These are phyloP conservation scores for Parafenestella ontariensis DNA, from an alignment of 2,329 filamentous ascomycete species.

Conservation along the genomic window DNA sequence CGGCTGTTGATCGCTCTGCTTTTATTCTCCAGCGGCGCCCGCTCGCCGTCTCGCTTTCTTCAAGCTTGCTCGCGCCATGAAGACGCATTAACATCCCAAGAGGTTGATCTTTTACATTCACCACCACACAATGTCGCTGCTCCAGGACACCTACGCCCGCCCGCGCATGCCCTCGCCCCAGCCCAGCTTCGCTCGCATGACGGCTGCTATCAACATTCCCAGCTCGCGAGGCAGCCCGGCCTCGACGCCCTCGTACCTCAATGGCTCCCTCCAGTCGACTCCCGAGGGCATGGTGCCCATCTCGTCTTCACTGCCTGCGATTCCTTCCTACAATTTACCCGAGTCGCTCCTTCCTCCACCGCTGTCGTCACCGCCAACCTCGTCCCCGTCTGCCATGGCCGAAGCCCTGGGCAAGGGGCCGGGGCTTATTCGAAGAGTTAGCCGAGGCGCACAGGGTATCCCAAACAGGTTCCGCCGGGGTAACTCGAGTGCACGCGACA, in stretches of 20 bases:
- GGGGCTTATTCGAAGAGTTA: conserved; percentile 81
- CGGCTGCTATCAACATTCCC: conserved; percentile 44
- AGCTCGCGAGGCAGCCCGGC: conserved; percentile 51
- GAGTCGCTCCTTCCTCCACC: conserved; percentile 70
- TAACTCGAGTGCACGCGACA: conserved; percentile 76
- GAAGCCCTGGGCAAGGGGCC: conserved; percentile 68
- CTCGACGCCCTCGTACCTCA: conserved; percentile 51
- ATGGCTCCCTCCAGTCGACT: conserved; percentile 70
- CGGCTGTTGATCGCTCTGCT: conserved; percentile 32
- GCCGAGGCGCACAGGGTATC: conserved; percentile 77
- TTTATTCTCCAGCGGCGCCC: conserved; percentile 35
- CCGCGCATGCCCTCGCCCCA: conserved; percentile 44
- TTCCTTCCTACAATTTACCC: conserved; percentile 70
- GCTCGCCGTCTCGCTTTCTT: conserved; percentile 27
- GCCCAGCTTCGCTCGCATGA: conserved; percentile 38
- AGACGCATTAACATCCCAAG: conserved; percentile 27
- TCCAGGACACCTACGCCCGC: conserved; percentile 37
- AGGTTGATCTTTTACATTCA: conserved; percentile 16
- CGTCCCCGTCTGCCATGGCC: conserved; percentile 64
- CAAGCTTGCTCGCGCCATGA: conserved; percentile 32
- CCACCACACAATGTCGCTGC: conserved; percentile 31
- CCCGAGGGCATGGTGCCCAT: conserved; percentile 67
- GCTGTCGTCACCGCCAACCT: conserved; percentile 44
- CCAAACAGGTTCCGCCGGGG: conserved; percentile 76
- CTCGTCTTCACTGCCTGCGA: conserved; percentile 54